Percentiles rank a stretch among this genome's conserved stretches.
phyloP scores from a whole-genome alignment of 2,329 filamentous ascomycete species.

The Aspergillus flavus region DNA sequence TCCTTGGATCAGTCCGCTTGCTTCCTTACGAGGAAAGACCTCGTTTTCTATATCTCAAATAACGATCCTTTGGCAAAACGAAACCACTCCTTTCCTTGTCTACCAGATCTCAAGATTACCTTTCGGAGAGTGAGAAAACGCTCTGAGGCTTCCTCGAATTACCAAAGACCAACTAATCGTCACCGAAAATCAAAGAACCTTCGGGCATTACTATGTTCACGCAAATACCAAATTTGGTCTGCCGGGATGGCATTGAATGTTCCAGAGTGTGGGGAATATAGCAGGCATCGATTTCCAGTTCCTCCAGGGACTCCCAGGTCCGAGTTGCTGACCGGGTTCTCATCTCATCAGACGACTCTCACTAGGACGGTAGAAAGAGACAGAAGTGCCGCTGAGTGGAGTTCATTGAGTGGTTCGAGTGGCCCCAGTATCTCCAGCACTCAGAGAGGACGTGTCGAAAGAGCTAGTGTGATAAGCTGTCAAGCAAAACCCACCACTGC shows the following conservation, averaged over 20 bases:
- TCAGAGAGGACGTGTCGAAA: neutral
- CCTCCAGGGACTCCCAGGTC: conserved; percentile 41
- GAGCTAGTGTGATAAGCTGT: neutral
- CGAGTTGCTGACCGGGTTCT: conserved; percentile 28
- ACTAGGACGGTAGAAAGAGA: neutral
- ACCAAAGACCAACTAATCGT: neutral
- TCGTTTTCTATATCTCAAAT: neutral
- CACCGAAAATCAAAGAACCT: neutral
- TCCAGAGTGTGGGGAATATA: conserved; percentile 16
- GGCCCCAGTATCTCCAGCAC: neutral
- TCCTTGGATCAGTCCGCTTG: neutral
- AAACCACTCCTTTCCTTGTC: conserved; percentile 23
- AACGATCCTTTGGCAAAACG: neutral
- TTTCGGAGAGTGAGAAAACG: neutral
- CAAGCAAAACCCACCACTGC: neutral
- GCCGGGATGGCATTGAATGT: conserved; percentile 39
- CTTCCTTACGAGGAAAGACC: neutral
- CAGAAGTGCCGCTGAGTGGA: neutral
- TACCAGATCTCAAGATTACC: neutral
- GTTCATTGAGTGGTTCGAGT: neutral
- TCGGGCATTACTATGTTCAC: conserved; percentile 11
- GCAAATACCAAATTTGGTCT: conserved; percentile 40
- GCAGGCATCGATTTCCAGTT: conserved; percentile 25
- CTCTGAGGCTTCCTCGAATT: neutral
- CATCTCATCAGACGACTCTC: conserved; percentile 14